phyloP scores from a whole-genome alignment of 106 monocot genomes.

The Alisma plantagoaquatica region DNA sequence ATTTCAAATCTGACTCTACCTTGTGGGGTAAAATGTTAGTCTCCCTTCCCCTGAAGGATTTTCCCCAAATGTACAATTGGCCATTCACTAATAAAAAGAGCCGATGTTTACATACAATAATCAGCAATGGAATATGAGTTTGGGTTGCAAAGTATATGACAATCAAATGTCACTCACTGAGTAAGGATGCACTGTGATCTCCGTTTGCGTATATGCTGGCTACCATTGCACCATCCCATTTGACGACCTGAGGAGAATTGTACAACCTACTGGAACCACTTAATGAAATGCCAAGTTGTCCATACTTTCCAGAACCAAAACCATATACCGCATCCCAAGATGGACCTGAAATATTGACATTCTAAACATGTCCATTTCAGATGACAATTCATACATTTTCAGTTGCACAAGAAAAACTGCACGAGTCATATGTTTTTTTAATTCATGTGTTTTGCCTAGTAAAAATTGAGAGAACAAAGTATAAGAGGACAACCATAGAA shows the following conservation, averaged over 20 bases:
- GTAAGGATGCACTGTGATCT: constrained; percentile 19
- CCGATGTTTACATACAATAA: background rate
- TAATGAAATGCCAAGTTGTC: constrained; percentile 12
- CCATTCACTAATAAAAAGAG: constrained; percentile 9
- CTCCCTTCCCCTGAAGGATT: constrained; percentile 2
- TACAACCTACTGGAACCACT: constrained; percentile 1
- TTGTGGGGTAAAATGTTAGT: constrained; percentile 3
- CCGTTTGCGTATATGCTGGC: constrained; percentile 10
- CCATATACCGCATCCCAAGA: constrained; percentile 7
- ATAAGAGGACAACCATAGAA: background rate
- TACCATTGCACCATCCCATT: constrained; percentile 1
- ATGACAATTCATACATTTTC: constrained; percentile 1
- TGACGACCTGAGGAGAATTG: constrained; percentile 5
- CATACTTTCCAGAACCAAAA: constrained; percentile 17
- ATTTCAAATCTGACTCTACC: constrained; percentile 2
- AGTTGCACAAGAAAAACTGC: background rate
- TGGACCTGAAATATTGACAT: constrained; percentile 7
- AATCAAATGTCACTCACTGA: background rate
- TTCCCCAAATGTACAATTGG: constrained; percentile 16
- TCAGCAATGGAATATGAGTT: background rate
- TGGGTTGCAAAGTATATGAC: background rate
- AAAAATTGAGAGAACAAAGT: background rate
- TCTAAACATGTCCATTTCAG: constrained; percentile 6
- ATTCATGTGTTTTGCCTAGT: background rate
- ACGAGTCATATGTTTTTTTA: background rate